phyloP scores from a whole-genome alignment of 129 eudicot species.

The Sambucus nigra region DNA sequence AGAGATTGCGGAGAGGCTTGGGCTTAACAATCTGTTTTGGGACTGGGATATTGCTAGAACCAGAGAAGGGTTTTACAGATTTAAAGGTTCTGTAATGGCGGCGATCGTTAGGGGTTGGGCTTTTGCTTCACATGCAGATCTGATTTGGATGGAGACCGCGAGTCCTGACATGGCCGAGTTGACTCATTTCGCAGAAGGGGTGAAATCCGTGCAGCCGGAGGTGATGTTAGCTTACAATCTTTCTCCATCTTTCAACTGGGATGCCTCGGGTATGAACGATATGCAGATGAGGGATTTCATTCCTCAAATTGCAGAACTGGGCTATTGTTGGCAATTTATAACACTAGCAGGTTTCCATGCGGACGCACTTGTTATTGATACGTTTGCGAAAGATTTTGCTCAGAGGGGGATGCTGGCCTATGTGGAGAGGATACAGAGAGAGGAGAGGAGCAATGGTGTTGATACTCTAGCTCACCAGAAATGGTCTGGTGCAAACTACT shows the following conservation, averaged over 20 bases:
- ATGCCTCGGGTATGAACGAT: slow-evolving; percentile 93
- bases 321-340: slow-evolving; percentile 96
- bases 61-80: slow-evolving; percentile 92
- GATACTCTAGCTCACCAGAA: slow-evolving; percentile 97
- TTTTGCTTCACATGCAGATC: slow-evolving; percentile 59
- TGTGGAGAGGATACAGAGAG: slow-evolving; percentile 91
- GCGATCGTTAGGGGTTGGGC: slow-evolving; percentile 96
- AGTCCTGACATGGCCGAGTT: slow-evolving; percentile 91
- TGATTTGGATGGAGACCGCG: slow-evolving; percentile 95
- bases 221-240: slow-evolving; percentile 86
- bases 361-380: slow-evolving; percentile 61
- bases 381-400: slow-evolving; percentile 83
- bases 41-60: slow-evolving; percentile 97
- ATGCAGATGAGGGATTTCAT: slow-evolving; percentile 84
- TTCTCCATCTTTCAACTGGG: slow-evolving; percentile 98
- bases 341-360: slow-evolving; percentile 96
- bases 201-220: slow-evolving; percentile 55
- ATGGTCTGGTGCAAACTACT: slow-evolving; percentile 98
- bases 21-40: slow-evolving; percentile 61
- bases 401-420: slow-evolving; percentile 87
- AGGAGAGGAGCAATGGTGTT: slow-evolving; percentile 76
- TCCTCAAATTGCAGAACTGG: slow-evolving; percentile 74
- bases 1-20: slow-evolving; percentile 51
- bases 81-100: slow-evolving; percentile 69
- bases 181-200: slow-evolving; percentile 72